Evolutionary conservation across 164 flowering plant species (phyloP).

Genomic region (Kingdonia uniflora): DNA sequence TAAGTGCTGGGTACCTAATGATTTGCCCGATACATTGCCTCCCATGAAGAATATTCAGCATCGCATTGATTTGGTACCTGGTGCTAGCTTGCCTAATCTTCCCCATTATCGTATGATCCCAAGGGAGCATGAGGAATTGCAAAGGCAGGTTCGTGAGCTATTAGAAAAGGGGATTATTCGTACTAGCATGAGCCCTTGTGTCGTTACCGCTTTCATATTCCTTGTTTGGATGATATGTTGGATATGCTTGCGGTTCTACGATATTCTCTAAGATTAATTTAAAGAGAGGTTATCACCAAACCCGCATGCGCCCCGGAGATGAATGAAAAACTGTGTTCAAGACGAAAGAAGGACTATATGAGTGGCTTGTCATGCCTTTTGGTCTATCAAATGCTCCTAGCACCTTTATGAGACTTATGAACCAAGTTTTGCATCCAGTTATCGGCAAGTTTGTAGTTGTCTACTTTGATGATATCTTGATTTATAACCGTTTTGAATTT

Average conservation of each 20-base stretch:
- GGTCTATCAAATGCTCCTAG: constrained; percentile 3
- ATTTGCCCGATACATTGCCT: neutral
- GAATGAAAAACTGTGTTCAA: constrained; percentile 3
- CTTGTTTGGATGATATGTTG: constrained; percentile 1
- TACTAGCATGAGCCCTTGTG: neutral
- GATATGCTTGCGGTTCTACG: neutral
- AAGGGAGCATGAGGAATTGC: neutral
- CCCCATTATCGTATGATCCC: constrained; percentile 1
- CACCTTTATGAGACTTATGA: constrained; percentile 6
- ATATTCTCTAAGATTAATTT: neutral
- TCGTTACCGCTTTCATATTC: constrained; percentile 2
- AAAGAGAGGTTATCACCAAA: constrained; percentile 1
- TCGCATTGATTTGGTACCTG: neutral
- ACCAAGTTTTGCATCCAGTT: neutral
- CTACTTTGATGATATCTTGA: constrained; percentile 1
- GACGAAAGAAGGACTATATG: neutral
- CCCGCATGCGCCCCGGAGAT: neutral
- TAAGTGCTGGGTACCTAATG: neutral
- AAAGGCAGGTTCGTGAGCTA: neutral
- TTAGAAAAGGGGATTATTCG: neutral
- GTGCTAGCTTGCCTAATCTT: neutral
- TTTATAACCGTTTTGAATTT: neutral
- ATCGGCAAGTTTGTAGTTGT: neutral
- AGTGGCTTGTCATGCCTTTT: constrained; percentile 5
- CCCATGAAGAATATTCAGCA: neutral